These are phyloP conservation scores for Ensete ventricosum DNA, from an alignment of 176 grass and related monocot genomes.

Conservation along the genomic window DNA sequence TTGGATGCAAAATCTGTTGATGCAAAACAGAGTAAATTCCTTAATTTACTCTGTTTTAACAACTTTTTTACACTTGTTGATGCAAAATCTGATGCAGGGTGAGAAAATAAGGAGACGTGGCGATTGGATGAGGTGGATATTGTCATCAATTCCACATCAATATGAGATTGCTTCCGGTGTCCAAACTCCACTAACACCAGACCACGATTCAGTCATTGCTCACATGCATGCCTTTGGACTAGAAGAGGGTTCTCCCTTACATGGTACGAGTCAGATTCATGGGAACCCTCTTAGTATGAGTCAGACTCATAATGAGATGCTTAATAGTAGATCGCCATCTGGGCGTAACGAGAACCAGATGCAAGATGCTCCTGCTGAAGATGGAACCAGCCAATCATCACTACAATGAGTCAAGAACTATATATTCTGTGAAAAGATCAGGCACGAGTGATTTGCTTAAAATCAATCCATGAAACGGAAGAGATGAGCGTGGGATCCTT, in stretches of 20 bases:
- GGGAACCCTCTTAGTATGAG: too few relatives aligned
- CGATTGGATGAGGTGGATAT: conserved; percentile 62
- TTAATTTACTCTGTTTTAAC: neutral
- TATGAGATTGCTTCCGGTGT: conserved; percentile 9
- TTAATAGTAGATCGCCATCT: too few relatives aligned
- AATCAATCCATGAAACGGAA: neutral
- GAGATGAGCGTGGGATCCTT: neutral
- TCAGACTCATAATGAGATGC: too few relatives aligned
- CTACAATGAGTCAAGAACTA: neutral
- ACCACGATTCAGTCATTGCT: neutral
- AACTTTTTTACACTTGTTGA: neutral
- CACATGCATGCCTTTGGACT: too few relatives aligned
- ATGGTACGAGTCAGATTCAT: too few relatives aligned
- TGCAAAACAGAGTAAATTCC: neutral
- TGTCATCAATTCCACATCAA: conserved; percentile 26
- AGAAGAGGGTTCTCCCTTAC: too few relatives aligned
- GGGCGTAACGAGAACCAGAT: too few relatives aligned
- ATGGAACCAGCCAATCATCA: too few relatives aligned
- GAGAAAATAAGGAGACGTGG: conserved; percentile 50
- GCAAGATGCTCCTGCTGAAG: too few relatives aligned
- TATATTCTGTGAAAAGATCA: neutral
- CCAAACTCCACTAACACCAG: conserved; percentile 3
- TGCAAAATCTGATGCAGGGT: conserved; percentile 28
- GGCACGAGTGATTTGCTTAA: neutral
- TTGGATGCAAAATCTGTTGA: too few relatives aligned